A percentile compares a stretch with the other conserved stretches of the same genome.
Conservation (phyloP, 2,329 filamentous ascomycete species). For the Biscogniauxia mediterranea region DNA sequence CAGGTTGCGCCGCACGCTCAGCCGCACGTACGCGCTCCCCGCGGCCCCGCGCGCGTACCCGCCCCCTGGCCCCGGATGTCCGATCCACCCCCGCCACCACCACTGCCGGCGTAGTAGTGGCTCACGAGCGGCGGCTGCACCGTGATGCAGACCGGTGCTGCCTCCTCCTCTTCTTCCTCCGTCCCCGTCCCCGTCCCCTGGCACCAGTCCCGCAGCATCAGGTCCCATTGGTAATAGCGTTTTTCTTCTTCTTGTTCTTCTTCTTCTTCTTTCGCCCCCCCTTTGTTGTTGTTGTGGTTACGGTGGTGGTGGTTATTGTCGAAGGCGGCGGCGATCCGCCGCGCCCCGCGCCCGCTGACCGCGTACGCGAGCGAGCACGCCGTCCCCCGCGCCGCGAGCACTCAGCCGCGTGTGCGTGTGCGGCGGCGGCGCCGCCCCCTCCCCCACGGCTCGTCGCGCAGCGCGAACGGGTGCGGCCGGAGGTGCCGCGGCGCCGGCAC, state of each 20-base stretch:
- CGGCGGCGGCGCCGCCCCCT: constrained; percentile 25
- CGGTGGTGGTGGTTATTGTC: constrained; percentile 6
- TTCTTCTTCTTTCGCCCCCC: too few species aligned
- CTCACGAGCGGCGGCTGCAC: constrained; percentile 30
- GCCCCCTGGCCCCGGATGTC: constrained; percentile 27
- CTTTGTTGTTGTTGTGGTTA: too few species aligned
- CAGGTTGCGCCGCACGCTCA: constrained; percentile 27
- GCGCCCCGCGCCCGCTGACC: constrained; percentile 36
- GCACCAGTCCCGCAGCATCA: constrained; percentile 29
- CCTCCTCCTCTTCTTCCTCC: neutral
- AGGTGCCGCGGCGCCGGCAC: constrained; percentile 27
- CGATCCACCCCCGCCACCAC: constrained; percentile 14
- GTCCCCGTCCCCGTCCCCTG: constrained; percentile 4
- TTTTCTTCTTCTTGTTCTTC: too few species aligned
- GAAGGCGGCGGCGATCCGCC: constrained; percentile 35
- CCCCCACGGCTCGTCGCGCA: constrained; percentile 20
- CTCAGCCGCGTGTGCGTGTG: constrained; percentile 39
- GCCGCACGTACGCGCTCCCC: constrained; percentile 27
- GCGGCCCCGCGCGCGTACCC: constrained; percentile 19
- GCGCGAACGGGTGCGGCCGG: constrained; percentile 26
- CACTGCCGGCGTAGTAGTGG: constrained; percentile 19
- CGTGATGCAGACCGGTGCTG: constrained; percentile 22
- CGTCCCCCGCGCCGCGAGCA: constrained; percentile 33
- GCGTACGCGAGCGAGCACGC: constrained; percentile 39
- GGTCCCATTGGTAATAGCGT: constrained; percentile 24